Conservation (phyloP, 306 rosid genomes). For the Cotoneaster glaucophyllus region DNA sequence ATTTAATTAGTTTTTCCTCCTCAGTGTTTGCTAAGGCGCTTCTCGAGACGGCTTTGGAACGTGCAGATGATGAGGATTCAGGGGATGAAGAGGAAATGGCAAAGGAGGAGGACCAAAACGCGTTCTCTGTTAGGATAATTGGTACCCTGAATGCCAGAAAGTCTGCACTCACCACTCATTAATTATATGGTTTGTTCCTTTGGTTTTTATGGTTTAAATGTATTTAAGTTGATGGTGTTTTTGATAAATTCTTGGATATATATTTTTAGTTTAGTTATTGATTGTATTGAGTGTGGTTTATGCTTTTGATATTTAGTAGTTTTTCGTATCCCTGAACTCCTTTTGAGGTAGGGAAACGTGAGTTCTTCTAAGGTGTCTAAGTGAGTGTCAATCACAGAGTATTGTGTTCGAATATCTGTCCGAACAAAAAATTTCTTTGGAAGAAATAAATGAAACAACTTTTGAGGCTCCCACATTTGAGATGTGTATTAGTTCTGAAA, state of each 20-base stretch:
- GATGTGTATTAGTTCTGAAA: too few relatives aligned
- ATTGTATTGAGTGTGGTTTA: background rate
- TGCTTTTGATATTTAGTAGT: background rate
- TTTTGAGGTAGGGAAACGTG: too few relatives aligned
- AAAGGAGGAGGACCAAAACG: slow-evolving; percentile 79
- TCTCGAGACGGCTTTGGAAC: slow-evolving; percentile 53
- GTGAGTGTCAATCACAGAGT: too few relatives aligned
- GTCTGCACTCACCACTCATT: slow-evolving; percentile 51
- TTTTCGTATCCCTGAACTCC: too few relatives aligned
- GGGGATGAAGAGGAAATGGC: slow-evolving; percentile 24
- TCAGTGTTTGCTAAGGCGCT: slow-evolving; percentile 55
- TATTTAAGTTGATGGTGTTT: background rate
- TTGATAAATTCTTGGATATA: background rate
- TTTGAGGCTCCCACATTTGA: too few relatives aligned
- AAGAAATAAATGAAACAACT: too few relatives aligned
- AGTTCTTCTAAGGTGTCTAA: too few relatives aligned
- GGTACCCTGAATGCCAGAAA: slow-evolving; percentile 96
- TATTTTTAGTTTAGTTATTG: background rate
- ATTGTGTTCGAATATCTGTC: too few relatives aligned
- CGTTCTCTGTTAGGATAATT: slow-evolving; percentile 72
- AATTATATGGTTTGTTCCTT: slow-evolving; percentile 61
- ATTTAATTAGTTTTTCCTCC: too few relatives aligned
- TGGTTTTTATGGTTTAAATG: background rate
- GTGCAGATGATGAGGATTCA: slow-evolving; percentile 23
- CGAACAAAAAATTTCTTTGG: too few relatives aligned